Evolutionary conservation across 345 rosid genomes (phyloP), one percentile per base, ranked within the genome.

Genomic region (Citrus unshiu): DNA sequence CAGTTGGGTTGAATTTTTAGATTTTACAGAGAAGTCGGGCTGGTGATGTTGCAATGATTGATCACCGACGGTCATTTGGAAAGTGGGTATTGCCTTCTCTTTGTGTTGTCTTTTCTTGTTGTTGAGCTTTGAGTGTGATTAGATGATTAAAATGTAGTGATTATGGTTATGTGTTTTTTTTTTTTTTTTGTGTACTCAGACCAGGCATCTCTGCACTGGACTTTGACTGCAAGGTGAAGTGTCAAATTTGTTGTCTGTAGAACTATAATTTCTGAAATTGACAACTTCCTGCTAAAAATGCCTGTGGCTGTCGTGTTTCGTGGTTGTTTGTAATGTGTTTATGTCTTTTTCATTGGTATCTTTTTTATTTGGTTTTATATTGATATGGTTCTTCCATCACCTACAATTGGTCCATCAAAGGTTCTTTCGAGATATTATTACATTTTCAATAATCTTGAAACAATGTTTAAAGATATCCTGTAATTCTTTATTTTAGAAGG

Each of bases 201-300:
- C 81, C 72, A 78, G 95, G 94, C 35, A 81, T 96, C 80, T 83
- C 94, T 29, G 82, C 91, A 54, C 51, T 96, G 75, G 94, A 96
- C 78, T 94, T 96, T 70, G 98, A 96, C 84, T 86, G 76, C 43
- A 90, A 93, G 97, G 98, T 96, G 74, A 77, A n/a, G 75, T 19
- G 27, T 65, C 37, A 35, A 9, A 9, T 63, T 63, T 66, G 57
- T 19, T 72, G 67, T 54, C 51, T 57, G 22, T 66, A 4, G 27
- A 12, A 27, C 35, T 60, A 37, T 73, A 19, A 37, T 32, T 35
- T 58, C 34, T 68, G 25, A 65, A 54, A 43, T 56, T 60, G 49
- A 27, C 40, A 29, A 5, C n/a, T 25, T 73, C 30, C 24, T 0
- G 27, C 7, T 2, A 12, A 1, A 35, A 70, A 71, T 5, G 27